A percentile compares a stretch with the other conserved stretches of the same genome.
phyloP scores from a whole-genome alignment of 371 early-diverging fungal species.

The Haplosporangium sp. region DNA sequence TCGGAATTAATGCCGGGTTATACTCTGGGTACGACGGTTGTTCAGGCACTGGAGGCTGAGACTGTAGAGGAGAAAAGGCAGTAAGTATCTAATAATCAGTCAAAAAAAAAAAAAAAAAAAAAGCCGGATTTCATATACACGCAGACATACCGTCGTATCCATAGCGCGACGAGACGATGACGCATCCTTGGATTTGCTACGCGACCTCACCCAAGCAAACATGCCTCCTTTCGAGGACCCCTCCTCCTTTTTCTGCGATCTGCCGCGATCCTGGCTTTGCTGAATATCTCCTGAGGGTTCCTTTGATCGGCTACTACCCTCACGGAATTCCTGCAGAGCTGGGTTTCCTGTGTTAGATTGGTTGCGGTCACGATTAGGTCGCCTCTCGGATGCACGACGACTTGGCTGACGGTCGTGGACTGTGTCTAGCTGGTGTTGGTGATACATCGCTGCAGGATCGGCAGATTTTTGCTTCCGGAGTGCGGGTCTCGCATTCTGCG shows the following conservation, averaged over 20 bases:
- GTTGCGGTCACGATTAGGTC: slow-evolving; percentile 18
- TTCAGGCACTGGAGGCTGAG: slow-evolving; percentile 14
- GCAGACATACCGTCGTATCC: not conserved
- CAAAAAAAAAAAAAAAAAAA: not conserved
- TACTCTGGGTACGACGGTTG: slow-evolving; percentile 40
- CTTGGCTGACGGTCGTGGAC: slow-evolving; percentile 21
- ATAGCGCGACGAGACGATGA: slow-evolving; percentile 6
- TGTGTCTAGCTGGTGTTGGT: slow-evolving; percentile 29
- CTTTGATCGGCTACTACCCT: slow-evolving; percentile 7
- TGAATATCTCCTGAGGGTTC: slow-evolving; percentile 14
- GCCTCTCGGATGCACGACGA: slow-evolving; percentile 40
- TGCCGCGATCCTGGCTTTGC: slow-evolving; percentile 27
- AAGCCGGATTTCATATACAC: not conserved
- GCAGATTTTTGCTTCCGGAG: slow-evolving; percentile 47
- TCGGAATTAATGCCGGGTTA: slow-evolving; percentile 49
- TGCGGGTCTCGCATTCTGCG: slow-evolving; percentile 8
- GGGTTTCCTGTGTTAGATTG: slow-evolving; percentile 14
- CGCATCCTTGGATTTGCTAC: slow-evolving; percentile 53
- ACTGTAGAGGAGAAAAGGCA: not conserved
- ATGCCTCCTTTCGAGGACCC: slow-evolving; percentile 35
- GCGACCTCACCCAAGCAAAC: slow-evolving; percentile 39
- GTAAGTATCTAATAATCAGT: not conserved
- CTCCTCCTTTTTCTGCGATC: slow-evolving; percentile 22
- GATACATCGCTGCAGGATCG: slow-evolving; percentile 42
- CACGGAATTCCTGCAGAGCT: not conserved